Evolutionary conservation across 1,284 basidiomycete genomes (phyloP).

Genomic region (Earliella scabrosa): DNA sequence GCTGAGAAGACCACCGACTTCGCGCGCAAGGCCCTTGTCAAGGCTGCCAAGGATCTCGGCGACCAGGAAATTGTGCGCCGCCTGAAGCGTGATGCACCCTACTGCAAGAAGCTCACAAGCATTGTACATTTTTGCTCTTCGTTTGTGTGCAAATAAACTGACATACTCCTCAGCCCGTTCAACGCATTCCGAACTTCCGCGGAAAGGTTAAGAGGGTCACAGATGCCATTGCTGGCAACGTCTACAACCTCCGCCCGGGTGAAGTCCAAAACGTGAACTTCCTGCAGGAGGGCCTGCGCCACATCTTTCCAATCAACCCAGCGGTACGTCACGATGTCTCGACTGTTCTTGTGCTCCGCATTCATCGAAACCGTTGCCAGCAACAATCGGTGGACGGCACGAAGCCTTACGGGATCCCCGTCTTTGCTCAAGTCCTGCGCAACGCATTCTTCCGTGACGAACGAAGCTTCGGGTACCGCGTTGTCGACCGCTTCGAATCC

Average conservation of each 20-base stretch:
- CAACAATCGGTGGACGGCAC: not conserved
- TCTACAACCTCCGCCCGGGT: not conserved
- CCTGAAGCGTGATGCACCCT: not conserved
- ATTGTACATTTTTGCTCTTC: not conserved
- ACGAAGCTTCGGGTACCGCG: not conserved
- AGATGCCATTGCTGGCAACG: not conserved
- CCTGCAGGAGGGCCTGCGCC: not conserved
- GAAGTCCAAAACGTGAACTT: not conserved
- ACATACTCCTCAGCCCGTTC: not conserved
- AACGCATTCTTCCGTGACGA: slow-evolving; percentile 2
- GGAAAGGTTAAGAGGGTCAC: not conserved
- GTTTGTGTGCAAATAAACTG: not conserved
- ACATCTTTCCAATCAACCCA: not conserved
- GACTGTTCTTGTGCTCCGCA: not conserved
- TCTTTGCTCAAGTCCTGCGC: slow-evolving; percentile 4
- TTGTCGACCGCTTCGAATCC: not conserved
- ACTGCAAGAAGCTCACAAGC: not conserved
- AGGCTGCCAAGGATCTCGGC: not conserved
- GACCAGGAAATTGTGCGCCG: not conserved
- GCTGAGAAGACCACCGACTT: not conserved
- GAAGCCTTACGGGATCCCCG: not conserved
- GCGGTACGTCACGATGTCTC: not conserved
- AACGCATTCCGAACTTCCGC: not conserved
- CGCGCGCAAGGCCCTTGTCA: not conserved
- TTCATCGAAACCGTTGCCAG: not conserved